Evolutionary conservation across 305 asterid genomes (phyloP), one percentile per base, ranked within the genome.

Genomic region (Withania somnifera): DNA sequence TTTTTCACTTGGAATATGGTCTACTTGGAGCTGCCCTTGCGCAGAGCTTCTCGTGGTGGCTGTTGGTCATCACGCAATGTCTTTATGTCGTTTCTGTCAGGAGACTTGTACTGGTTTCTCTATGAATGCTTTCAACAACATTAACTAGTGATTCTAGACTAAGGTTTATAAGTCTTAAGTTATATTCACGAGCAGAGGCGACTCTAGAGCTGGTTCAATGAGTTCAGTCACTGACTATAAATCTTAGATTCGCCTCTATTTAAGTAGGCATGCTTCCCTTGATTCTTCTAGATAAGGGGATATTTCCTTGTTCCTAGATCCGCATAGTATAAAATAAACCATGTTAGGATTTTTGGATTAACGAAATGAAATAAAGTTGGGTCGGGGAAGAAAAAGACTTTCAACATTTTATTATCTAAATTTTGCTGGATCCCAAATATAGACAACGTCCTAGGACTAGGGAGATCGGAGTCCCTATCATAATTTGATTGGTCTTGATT

Each of bases 51-150:
- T 75, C 87, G 0, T 87, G 88, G 88, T 85, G 87, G 87, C 9
- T 87, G 64, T 75, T 83, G 42, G 87, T 84, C 20, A 32, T 85
- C 19, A n/a, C 67, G 22, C 88, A 85, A 77, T 84, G 82, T n/a
- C 60, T 85, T 57, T 87, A 82, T 67, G 82, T 84, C 4, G 6
- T 66, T 56, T 45, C 73, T n/a, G n/a, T 80, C 86, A 60, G n/a
- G 84, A 83, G 32, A 78, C 90, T 19, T 87, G 88, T 88, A 79
- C 81, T 32, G 90, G 87, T 73, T 75, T 87, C 81, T 83, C 90
- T 1, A 1, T 58, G 28, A 58, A 76, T 58, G 87, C 87, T 50
- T 79, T 87, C 53, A 54, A 22, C 28, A 86, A 79, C 40, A 36
- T 36, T 36, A 36, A 36, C 40, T 36, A 36, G 0, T 36, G 40